Evolutionary conservation across 2,329 filamentous ascomycete species (phyloP), one percentile per base, ranked within the genome.

Genomic region (Rhynchosporium secalis): DNA sequence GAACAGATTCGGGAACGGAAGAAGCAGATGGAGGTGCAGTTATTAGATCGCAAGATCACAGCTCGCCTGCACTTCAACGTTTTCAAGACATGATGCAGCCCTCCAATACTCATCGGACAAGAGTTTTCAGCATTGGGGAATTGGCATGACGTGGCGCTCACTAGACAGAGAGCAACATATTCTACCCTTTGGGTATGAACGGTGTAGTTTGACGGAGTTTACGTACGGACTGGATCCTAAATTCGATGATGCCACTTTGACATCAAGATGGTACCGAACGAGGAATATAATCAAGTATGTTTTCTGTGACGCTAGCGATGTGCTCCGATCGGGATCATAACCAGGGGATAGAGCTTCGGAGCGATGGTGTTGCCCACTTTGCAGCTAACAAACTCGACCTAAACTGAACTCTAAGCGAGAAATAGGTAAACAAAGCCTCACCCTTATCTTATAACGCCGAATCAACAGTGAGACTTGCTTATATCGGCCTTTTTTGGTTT

Each of bases 71-170:
- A 3, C 20, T 56, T 9, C 38, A 31, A 13, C 28, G 20, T 12
- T 33, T 46, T 10, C 47, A 33, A 33, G 26, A 46, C 12, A 31
- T 45, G 40, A 10, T n/a, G 15, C 29, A 28, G 47, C 56, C 47
- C n/a, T 46, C 58, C 8, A 26, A 20, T 3, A 54, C 52, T 20
- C 58, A 47, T 26, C 31, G 62, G 43, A 64, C 58, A 28, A 64
- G 51, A 40, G 62, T 64, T 3, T 64, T 64, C 36, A 61, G 54
- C 45, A 41, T 64, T 46, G 55, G 48, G 38, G 58, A 64, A 40
- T 56, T 64, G 28, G 49, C 62, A 29, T 64, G 51, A 61, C 48
- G 38, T n/a, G 57, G 15, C 48, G 31, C n/a, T 33, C 31, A 20
- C 6, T 56, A 4, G 2, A 33, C 8, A 8, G 54, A 28, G 38